These are phyloP conservation scores for Wickerhamiella bombiphila DNA, from an alignment of 805 yeast genomes.

Conservation along the genomic window DNA sequence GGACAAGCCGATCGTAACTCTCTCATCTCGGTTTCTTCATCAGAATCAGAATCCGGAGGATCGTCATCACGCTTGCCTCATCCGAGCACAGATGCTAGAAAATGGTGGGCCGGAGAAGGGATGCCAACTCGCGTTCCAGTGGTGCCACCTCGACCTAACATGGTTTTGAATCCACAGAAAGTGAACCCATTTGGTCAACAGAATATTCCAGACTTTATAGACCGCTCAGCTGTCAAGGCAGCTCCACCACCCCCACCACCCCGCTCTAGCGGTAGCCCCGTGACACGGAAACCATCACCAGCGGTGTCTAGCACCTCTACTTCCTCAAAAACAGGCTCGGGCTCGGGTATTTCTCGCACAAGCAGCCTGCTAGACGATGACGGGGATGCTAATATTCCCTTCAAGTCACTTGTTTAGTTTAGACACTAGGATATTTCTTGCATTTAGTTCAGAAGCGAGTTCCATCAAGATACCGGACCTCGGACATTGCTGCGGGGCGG, in stretches of 20 bases:
- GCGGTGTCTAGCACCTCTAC: too few relatives aligned
- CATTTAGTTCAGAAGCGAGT: too few relatives aligned
- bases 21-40: neutral
- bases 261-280: too few relatives aligned
- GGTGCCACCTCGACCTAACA: slow-evolving; percentile 27
- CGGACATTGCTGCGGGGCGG: too few relatives aligned
- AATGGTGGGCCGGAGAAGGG: slow-evolving; percentile 90
- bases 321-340: too few relatives aligned
- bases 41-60: neutral
- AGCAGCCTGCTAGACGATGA: too few relatives aligned
- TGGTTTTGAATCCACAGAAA: slow-evolving; percentile 51
- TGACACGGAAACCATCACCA: too few relatives aligned
- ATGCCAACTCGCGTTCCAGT: slow-evolving; percentile 55
- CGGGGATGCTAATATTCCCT: too few relatives aligned
- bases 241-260: slow-evolving; percentile 7
- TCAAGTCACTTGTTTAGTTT: too few relatives aligned
- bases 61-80: slow-evolving; percentile 42
- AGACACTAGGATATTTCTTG: too few relatives aligned
- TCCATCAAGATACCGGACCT: too few relatives aligned
- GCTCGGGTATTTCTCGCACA: too few relatives aligned
- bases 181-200: slow-evolving; percentile 47
- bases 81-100: slow-evolving; percentile 65
- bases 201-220: slow-evolving; percentile 40
- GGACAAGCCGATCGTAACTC: neutral
- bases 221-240: slow-evolving; percentile 6